Evolutionary conservation across 139 green algal species (phyloP), one percentile per base, ranked within the genome.

Genomic region (Parachlorella kessleri): DNA sequence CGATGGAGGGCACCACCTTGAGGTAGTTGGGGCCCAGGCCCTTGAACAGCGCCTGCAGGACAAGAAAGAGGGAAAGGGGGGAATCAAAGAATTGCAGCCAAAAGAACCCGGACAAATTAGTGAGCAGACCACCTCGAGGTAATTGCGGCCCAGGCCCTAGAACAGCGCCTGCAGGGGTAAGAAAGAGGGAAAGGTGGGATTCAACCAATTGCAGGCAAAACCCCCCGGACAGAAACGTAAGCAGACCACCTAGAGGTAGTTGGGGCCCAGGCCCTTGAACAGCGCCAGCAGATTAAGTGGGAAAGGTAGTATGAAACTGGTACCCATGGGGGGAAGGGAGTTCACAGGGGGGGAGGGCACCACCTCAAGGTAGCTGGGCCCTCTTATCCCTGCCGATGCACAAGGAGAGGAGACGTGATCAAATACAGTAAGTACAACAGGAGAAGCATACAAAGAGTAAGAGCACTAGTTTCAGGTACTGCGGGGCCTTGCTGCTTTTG

Each of bases 241-340:
- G n/a, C n/a, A n/a, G n/a, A 95, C 91, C 39, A 99, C 96, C 81
- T 99, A 99, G 74, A 99, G 78, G 83, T 98, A 99, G 84, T 99
- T 99, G 0, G 96, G 95, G 77, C 87, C 91, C 64, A 99, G 83
- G 7, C 96, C 96, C 90, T 98, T 88, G 63, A 85, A 88, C 41
- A 88, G 78, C 40, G 83, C 83, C 76, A 76, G 66, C 64, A 59
- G 48, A 18, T 59, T 14, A 59, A 3, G 36, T 24, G 8, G 40
- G 33, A 48, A 26, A 28, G 0, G 23, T 36, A 54, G 39, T 38
- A 32, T 38, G 6, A 38, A 18, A 28, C n/a, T 59, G 14, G 21
- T 28, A 14, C 21, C 14, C 14, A 28, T 59, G 48, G 21, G 21
- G 21, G 21, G 1, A 3, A 1, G n/a, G n/a, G 63, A 33, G n/a